phyloP scores from a whole-genome alignment of 345 rosid genomes.

The Citrus inodora region DNA sequence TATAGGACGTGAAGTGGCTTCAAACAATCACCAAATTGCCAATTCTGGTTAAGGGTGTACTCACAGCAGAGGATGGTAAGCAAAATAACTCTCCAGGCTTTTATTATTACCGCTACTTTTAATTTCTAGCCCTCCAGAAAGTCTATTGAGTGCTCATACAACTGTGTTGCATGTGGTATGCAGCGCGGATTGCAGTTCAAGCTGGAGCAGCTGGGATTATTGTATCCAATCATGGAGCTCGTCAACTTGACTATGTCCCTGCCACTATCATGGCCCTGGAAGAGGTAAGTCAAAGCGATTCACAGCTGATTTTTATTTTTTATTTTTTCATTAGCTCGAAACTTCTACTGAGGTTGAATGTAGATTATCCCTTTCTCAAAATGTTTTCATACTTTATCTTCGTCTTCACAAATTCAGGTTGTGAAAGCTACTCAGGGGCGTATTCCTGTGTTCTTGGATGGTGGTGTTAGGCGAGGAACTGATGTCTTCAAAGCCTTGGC shows the following conservation, averaged over 20 bases:
- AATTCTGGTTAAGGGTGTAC: conserved; percentile 84
- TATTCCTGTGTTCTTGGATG: conserved; percentile 86
- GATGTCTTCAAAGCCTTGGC: conserved; percentile 96
- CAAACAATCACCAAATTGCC: conserved; percentile 81
- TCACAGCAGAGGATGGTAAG: conserved; percentile 83
- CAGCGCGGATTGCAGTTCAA: conserved; percentile 73
- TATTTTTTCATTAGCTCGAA: neutral
- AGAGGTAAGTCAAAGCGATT: conserved; percentile 45
- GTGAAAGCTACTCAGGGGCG: conserved; percentile 85
- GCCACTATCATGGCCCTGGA: conserved; percentile 85
- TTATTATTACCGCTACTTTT: neutral
- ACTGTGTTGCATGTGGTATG: conserved; percentile 2
- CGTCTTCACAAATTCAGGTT: conserved; percentile 39
- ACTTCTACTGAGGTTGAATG: neutral
- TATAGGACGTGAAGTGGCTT: conserved; percentile 83
- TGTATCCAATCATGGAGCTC: conserved; percentile 94
- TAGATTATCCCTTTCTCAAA: neutral
- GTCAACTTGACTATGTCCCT: conserved; percentile 81
- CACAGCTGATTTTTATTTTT: too few relatives aligned
- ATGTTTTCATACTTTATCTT: neutral
- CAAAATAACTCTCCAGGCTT: neutral
- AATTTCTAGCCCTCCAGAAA: neutral
- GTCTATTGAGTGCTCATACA: neutral
- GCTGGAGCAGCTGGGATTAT: conserved; percentile 88
- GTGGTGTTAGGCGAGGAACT: conserved; percentile 94